Evolutionary conservation across 257 asterid species (phyloP).

Genomic region (Ballota nigra): DNA sequence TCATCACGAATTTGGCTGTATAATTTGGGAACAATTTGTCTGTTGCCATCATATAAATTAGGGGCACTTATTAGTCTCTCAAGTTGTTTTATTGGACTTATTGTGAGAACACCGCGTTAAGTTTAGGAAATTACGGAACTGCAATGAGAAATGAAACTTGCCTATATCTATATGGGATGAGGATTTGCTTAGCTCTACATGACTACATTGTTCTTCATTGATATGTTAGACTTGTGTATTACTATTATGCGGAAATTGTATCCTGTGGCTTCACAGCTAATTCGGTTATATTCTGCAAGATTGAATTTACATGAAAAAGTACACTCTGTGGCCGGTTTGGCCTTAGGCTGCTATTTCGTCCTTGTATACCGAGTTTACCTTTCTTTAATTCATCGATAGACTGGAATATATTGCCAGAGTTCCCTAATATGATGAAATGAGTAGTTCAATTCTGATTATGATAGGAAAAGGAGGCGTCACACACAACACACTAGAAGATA

Average conservation of each 20-base stretch:
- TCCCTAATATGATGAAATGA: conserved; percentile 1
- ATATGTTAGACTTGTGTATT: neutral
- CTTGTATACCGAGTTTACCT: neutral
- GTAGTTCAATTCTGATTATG: conserved; percentile 8
- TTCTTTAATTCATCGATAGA: neutral
- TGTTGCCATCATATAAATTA: no score
- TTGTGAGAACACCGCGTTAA: neutral
- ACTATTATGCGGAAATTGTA: neutral
- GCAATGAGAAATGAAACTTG: neutral
- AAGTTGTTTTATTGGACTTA: neutral
- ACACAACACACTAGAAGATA: conserved; percentile 82
- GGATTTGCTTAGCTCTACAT: neutral
- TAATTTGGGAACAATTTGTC: no score
- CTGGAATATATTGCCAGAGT: neutral
- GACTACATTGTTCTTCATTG: neutral
- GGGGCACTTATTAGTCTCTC: neutral
- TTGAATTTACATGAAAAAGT: neutral
- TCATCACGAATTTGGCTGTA: no score
- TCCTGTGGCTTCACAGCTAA: neutral
- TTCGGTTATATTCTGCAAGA: neutral
- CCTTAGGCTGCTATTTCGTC: no score
- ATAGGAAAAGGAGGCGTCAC: conserved; percentile 90
- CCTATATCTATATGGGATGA: neutral
- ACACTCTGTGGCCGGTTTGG: neutral
- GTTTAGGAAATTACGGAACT: neutral